Conservation (phyloP, 2,329 filamentous ascomycete genomes). For the Claviceps paspali region DNA sequence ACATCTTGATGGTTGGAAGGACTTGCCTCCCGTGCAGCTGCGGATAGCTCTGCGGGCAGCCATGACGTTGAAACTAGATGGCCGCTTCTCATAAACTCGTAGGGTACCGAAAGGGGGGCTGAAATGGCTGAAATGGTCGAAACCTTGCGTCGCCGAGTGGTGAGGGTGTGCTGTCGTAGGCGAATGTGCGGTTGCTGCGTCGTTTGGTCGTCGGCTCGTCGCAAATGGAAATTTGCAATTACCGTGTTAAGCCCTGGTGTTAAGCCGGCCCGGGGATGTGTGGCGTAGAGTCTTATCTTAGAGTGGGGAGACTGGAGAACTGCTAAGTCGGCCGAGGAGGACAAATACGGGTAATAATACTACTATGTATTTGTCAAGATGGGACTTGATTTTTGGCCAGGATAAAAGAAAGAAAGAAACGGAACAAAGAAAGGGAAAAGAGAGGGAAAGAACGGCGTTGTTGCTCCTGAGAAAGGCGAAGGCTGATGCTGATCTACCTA, state of each 20-base stretch:
- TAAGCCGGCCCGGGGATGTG: too few relatives aligned
- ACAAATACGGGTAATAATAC: too few relatives aligned
- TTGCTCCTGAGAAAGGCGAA: too few relatives aligned
- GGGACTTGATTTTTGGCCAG: background rate
- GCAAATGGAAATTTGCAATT: too few relatives aligned
- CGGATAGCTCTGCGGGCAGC: slow-evolving; percentile 16
- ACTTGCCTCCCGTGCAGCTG: slow-evolving; percentile 13
- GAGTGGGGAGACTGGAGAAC: too few relatives aligned
- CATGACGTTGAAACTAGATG: slow-evolving; percentile 9
- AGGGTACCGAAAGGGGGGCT: background rate
- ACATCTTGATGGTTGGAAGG: slow-evolving; percentile 9
- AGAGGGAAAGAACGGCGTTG: background rate
- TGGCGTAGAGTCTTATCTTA: slow-evolving; percentile 1
- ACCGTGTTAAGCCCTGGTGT: too few relatives aligned
- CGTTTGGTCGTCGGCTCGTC: background rate
- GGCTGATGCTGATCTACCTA: too few relatives aligned
- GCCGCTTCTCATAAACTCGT: background rate
- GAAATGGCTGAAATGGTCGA: background rate
- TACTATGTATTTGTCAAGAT: too few relatives aligned
- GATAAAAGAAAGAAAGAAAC: background rate
- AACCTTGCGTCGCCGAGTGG: too few relatives aligned
- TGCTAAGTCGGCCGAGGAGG: too few relatives aligned
- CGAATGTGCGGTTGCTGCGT: background rate
- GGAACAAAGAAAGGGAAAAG: background rate
- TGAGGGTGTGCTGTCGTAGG: too few relatives aligned